Base-by-base conservation (phyloP, 371 early-diverging fungal species). In the Mucor saturninus region DNA sequence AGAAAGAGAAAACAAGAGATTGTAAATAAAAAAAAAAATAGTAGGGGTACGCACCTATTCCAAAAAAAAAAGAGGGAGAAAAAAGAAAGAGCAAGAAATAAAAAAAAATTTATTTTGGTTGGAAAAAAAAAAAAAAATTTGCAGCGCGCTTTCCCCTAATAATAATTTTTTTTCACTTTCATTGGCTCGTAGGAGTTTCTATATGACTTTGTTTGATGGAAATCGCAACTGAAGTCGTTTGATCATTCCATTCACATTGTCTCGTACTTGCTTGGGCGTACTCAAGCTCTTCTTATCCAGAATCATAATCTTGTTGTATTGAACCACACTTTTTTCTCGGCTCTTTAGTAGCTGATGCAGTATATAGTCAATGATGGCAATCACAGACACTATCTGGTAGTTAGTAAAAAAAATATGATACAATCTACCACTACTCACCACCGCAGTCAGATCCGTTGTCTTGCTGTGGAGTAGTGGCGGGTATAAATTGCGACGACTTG, bases 361-460 rank as follows among this genome's bases (percentile, higher is more conserved):
- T 11, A 72, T 64, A n/a, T 62, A 61, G 39, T 76, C 77, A 6
- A 74, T 75, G 4, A 77, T 75, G 7, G 77, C 55, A 42, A 77
- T 72, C 0, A 79, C 80, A 59, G 65, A 76, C 0, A 79, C 74
- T 76, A 62, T 4, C 21, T 21, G 0, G 21, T 21, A 21, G 21
- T 21, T 21, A 21, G 21, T 21, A 21, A 21, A 21, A 21, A 21
- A 2, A 60, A 31, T 55, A 40, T 10, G 26, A 50, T 4, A 43
- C 11, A 10, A 15, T 37, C 10, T 42, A n/a, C 14, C 14, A 4
- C 7, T 28, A 7, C 10, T 50, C 65, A 77, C 78, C 73, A 43
- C 84, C 84, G 59, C 84, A 84, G 61, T 84, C 84, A 3, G 75
- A 79, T 13, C 79, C 74, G 59, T 84, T 84, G 5, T 54, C 58